Percentiles rank a stretch among this genome's conserved stretches.
phyloP scores from a whole-genome alignment of 768 basidiomycete genomes.

The Inosperma sp. region DNA sequence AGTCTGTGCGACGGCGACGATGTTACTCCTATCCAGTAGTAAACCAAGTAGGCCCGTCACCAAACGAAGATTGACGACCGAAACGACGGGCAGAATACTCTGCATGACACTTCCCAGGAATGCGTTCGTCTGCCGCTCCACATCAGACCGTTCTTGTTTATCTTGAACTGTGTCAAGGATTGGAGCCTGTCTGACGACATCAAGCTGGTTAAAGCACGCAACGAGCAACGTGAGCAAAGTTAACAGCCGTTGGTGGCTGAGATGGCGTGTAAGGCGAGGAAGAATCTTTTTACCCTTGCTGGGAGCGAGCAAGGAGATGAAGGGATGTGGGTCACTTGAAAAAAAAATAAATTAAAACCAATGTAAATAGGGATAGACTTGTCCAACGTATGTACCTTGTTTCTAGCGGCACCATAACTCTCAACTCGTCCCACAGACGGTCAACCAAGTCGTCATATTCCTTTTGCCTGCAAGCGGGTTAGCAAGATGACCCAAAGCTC shows the following conservation, averaged over 20 bases:
- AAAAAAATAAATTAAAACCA: background rate
- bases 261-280: slow-evolving; percentile 81
- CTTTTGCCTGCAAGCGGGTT: slow-evolving; percentile 42
- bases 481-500: background rate
- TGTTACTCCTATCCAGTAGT: slow-evolving; percentile 72
- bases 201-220: slow-evolving; percentile 91
- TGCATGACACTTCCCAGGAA: slow-evolving; percentile 85
- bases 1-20: slow-evolving; percentile 68
- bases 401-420: slow-evolving; percentile 89
- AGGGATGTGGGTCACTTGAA: slow-evolving; percentile 86
- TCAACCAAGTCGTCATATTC: slow-evolving; percentile 58
- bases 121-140: slow-evolving; percentile 85
- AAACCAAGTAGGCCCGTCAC: slow-evolving; percentile 84
- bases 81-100: slow-evolving; percentile 78
- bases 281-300: slow-evolving; percentile 92
- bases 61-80: slow-evolving; percentile 71
- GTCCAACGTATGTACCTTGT: slow-evolving; percentile 57
- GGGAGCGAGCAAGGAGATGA: slow-evolving; percentile 84
- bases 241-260: slow-evolving; percentile 73
- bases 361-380: background rate
- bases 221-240: slow-evolving; percentile 88
- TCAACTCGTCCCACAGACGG: slow-evolving; percentile 72
- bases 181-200: slow-evolving; percentile 78
- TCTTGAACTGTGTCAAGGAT: slow-evolving; percentile 65
- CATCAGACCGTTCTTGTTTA: slow-evolving; percentile 55